Base-by-base conservation (phyloP, 225 moss, liverwort and hornwort genomes). In the Bryum argenteum region DNA sequence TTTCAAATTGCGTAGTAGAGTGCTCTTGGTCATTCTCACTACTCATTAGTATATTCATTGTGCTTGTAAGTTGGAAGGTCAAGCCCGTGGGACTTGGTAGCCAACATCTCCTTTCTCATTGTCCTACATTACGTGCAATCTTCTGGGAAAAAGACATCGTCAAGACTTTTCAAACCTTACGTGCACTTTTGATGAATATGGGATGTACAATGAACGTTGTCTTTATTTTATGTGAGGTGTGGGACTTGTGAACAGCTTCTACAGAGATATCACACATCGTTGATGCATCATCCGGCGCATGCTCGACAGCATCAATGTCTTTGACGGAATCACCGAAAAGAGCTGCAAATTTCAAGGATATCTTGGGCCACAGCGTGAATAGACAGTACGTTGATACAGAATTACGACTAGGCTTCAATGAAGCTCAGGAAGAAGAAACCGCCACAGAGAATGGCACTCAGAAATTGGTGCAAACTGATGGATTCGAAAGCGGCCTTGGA, bases 381-480 rank as follows among this genome's bases (percentile, higher is more conserved):
- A 16, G 48, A 17, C 5, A 48, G 5, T 48, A 6, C 87, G 74
- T 76, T 47, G 94, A 92, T 65, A 88, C 84, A 66, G 94, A 85
- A 26, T 74, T 68, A 4, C 69, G 38, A n/a, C 58, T 66, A 9
- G 66, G 74, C 58, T 58, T 58, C 58, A 37, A 58, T 50, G 48
- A 38, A 9, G 48, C 65, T 47, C 73, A 38, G 16, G 73, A 33
- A 33, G 33, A 33, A 33, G 33, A 57, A 65, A 16, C 6, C 45
- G 65, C 58, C 37, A 50, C 69, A 17, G 69, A 53, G 39, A 55
- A 53, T 28, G 85, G 39, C 43, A 9, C 19, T 44, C 33, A 33
- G 5, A 33, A 6, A 4, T 33, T 33, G 33, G 33, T 0, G 33
- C 33, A 33, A 33, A 33, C 5, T 33, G 7, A 33, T 33, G 77